Evolutionary conservation across 768 basidiomycete species (phyloP).

Genomic region (Lactarius akahatsu): DNA sequence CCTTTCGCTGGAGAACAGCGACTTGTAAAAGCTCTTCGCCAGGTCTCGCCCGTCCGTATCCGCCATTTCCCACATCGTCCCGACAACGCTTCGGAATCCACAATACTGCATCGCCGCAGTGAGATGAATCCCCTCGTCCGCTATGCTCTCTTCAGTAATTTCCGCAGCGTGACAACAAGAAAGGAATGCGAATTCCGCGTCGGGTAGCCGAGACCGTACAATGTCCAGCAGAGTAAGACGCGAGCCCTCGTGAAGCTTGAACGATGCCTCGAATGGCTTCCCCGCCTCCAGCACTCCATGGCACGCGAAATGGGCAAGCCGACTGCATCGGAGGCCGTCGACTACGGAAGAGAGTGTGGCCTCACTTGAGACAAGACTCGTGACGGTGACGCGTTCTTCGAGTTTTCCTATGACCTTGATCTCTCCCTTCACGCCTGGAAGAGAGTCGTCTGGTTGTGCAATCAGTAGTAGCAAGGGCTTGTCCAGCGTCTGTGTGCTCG

Average conservation of each 20-base stretch:
- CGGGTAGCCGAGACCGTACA: not conserved
- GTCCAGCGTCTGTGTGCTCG: not conserved
- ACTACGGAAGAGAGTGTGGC: not conserved
- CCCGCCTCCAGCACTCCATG: constrained; percentile 7
- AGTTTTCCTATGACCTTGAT: not conserved
- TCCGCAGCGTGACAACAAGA: constrained; percentile 18
- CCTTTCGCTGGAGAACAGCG: not conserved
- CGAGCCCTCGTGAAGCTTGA: constrained; percentile 2
- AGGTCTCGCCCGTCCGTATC: constrained; percentile 25
- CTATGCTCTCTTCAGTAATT: not conserved
- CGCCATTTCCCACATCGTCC: constrained; percentile 22
- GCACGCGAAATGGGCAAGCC: constrained; percentile 13
- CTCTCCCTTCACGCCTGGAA: constrained; percentile 6
- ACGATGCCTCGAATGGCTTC: constrained; percentile 2
- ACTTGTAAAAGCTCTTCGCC: constrained; percentile 14
- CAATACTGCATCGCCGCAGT: constrained; percentile 25
- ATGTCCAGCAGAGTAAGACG: constrained; percentile 12
- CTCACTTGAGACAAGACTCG: not conserved
- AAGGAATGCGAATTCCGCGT: constrained; percentile 18
- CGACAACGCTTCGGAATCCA: constrained; percentile 18
- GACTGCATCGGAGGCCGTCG: not conserved
- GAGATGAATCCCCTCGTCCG: constrained; percentile 25
- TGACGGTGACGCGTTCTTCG: not conserved
- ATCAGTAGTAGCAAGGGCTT: constrained; percentile 6
- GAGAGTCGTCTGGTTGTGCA: constrained; percentile 8